Evolutionary conservation across 805 yeast species (phyloP).

Genomic region (Wickerhamiella siamensis): DNA sequence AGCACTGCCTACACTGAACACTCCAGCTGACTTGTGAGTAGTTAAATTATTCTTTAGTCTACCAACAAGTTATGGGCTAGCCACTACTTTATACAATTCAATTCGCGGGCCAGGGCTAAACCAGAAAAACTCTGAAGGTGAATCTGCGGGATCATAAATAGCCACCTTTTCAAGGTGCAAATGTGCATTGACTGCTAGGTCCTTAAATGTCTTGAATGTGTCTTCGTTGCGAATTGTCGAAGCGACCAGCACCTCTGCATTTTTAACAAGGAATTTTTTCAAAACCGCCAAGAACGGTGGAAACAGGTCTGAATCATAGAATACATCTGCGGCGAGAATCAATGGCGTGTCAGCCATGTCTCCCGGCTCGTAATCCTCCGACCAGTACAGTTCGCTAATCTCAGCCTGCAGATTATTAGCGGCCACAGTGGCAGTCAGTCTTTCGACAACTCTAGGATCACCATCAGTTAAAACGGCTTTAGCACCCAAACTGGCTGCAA

Average conservation of each 20-base stretch:
- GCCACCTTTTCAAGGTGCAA: not conserved
- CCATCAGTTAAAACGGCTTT: conserved; percentile 51
- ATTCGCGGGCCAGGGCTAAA: conserved; percentile 3
- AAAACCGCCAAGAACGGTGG: conserved; percentile 41
- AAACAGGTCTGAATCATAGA: conserved; percentile 56
- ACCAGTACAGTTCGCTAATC: conserved; percentile 4
- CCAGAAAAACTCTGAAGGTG: conserved; percentile 4
- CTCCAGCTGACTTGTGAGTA: no score
- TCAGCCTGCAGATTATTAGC: conserved; percentile 27
- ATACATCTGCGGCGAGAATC: conserved; percentile 74
- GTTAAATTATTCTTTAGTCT: no score
- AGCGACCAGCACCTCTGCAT: conserved; percentile 33
- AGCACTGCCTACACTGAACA: no score
- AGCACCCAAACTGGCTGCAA: conserved; percentile 15
- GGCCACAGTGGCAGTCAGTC: conserved; percentile 31
- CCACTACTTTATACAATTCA: conserved; percentile 1
- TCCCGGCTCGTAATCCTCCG: not conserved
- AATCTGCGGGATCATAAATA: not conserved
- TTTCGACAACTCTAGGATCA: conserved; percentile 39
- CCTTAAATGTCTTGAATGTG: conserved; percentile 31
- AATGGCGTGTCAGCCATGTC: conserved; percentile 29
- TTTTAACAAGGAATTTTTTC: conserved; percentile 13
- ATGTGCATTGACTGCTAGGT: conserved; percentile 1
- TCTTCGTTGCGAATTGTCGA: conserved; percentile 60
- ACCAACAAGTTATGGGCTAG: no score